These are phyloP conservation scores for Penicillium psychrosexuale DNA, from an alignment of 2,329 filamentous ascomycete species.

Conservation along the genomic window DNA sequence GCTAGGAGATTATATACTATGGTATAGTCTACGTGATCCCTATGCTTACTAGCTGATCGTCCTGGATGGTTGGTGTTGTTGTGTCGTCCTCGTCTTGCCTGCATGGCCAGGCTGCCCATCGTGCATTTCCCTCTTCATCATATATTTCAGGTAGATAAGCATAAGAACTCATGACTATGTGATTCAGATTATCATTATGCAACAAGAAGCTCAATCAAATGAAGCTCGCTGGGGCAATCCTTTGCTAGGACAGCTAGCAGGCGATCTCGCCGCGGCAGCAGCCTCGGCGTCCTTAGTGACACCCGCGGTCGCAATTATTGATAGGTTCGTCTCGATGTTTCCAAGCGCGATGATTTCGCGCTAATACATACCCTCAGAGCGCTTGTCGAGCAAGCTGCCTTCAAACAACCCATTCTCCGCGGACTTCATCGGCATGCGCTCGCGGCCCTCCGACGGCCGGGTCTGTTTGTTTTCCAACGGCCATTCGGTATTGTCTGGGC, in stretches of 20 bases:
- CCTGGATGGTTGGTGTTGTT: too few species aligned
- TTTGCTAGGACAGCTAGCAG: constrained; percentile 16
- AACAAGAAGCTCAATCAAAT: constrained; percentile 5
- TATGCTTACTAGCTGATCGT: too few species aligned
- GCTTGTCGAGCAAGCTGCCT: constrained; percentile 26
- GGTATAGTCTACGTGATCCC: too few species aligned
- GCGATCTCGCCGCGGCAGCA: constrained; percentile 26
- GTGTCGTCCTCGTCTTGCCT: too few species aligned
- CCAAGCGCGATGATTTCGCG: neutral
- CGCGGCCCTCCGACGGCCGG: constrained; percentile 21
- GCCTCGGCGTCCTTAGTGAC: constrained; percentile 26
- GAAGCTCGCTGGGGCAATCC: constrained; percentile 7
- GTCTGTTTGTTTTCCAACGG: constrained; percentile 34
- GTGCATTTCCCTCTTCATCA: too few species aligned
- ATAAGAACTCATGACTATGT: neutral
- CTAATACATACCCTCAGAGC: constrained; percentile 13
- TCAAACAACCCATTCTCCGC: constrained; percentile 21
- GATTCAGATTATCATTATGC: constrained; percentile 9
- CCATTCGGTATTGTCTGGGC: constrained; percentile 41
- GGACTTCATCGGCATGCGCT: constrained; percentile 21
- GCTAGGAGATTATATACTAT: too few species aligned
- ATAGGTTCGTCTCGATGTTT: constrained; percentile 18
- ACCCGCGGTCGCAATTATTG: constrained; percentile 29
- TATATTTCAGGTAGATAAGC: constrained; percentile 5
- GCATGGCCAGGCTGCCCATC: too few species aligned